These are phyloP conservation scores for Hanseniaspora vineae DNA, from an alignment of 805 yeast species.

Conservation along the genomic window DNA sequence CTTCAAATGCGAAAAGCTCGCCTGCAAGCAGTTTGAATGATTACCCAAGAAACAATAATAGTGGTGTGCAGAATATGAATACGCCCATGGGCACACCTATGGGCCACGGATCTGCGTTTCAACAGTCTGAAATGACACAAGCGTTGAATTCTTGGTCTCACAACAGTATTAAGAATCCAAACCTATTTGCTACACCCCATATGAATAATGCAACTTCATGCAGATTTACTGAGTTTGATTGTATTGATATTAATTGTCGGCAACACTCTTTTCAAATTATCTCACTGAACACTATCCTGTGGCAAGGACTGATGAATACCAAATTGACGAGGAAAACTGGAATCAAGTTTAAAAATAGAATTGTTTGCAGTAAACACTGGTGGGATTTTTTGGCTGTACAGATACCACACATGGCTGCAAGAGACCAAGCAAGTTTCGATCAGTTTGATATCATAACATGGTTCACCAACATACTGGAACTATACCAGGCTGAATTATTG, in stretches of 20 bases:
- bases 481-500: constrained; percentile 11
- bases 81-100: no score
- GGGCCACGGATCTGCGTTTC: no score
- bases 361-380: constrained; percentile 23
- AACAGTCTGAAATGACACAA: no score
- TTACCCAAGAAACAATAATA: no score
- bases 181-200: no score
- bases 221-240: constrained; percentile 12
- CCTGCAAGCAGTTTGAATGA: no score
- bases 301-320: constrained; percentile 16
- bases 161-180: no score
- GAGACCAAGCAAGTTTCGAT: constrained; percentile 10
- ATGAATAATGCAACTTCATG: background rate
- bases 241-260: constrained; percentile 14
- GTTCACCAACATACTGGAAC: constrained; percentile 16
- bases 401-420: constrained; percentile 12
- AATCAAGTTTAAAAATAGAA: constrained; percentile 16
- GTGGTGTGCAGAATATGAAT: no score
- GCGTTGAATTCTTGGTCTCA: no score
- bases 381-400: constrained; percentile 20
- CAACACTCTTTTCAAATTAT: constrained; percentile 18
- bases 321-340: constrained; percentile 16
- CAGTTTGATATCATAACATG: constrained; percentile 14
- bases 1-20: no score
- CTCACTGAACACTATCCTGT: constrained; percentile 14